Base-by-base conservation (phyloP, 176 grass and related monocot genomes). In the barley (Hordeum vulgare) region DNA sequence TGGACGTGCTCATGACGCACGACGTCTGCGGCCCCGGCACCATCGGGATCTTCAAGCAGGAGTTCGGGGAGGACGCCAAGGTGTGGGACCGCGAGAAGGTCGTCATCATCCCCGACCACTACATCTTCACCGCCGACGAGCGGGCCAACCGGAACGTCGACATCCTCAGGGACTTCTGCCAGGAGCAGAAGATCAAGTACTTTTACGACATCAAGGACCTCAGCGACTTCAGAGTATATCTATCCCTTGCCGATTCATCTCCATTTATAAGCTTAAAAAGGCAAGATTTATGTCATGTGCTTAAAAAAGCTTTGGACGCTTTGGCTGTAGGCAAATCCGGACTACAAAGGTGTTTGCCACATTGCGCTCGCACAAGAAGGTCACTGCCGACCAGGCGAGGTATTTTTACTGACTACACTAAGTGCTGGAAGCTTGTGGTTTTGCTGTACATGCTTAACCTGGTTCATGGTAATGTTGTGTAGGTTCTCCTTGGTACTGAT, bases 1-100 rank as follows among this genome's bases (percentile, higher is more conserved):
- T 98, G 14, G 96, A 98, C 85, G 96, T 95, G 73, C 74, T 98
- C 61, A 98, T 98, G 96, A 98, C 96, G 56, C 96, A 98, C 64
- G 96, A 98, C 66, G 93, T 96, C 5, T 89, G 91, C 68, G 91
- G 93, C 2, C 93, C 96, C 0, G 93, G 93, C 31, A 96, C 93
- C 11, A 90, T 98, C 24, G 96, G 93, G 29, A 96, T 98, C 76
- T 95, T 98, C 83, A 94, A 95, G 77, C 86, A 75, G 80, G 96
- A 98, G 57, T 98, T 98, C 60, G 96, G 96, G 61, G 71, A 94
- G 76, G 85, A 96, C 74, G 91, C 96, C 51, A 93, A 89, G 89
- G 93, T 96, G 8, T 98, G 96, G 96, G 85, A 98, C 88, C 84
- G 87, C 60, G 93, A 98, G 74, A 98, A 98, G 89, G 86, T 96